phyloP scores from a whole-genome alignment of 768 basidiomycete species.

The Tricholoma hemisulphureum region DNA sequence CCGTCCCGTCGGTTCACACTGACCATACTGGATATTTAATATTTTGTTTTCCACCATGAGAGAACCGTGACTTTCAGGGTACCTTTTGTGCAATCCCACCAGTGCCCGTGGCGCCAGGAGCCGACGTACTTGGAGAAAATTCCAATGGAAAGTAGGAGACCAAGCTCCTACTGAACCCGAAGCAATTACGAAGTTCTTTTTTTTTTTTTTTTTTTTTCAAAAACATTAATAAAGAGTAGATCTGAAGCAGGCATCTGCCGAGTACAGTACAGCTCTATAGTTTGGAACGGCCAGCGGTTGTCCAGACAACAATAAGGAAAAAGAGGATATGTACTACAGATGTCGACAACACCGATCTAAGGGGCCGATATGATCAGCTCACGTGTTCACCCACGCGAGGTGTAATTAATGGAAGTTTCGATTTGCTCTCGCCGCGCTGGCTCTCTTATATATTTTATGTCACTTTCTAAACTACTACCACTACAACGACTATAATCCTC shows the following conservation, averaged over 20 bases:
- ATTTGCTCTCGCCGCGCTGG: conserved; percentile 18
- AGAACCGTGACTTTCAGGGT: background rate
- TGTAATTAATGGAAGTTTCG: conserved; percentile 22
- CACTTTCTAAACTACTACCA: conserved; percentile 15
- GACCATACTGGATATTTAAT: conserved; percentile 8
- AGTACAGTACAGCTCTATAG: too few relatives aligned
- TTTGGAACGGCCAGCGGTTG: conserved; percentile 1
- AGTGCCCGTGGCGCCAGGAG: conserved; percentile 4
- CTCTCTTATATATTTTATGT: conserved; percentile 24
- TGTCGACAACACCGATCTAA: conserved; percentile 11
- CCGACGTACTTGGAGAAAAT: conserved; percentile 20
- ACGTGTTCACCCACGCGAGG: conserved; percentile 19
- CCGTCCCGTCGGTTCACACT: conserved; percentile 12
- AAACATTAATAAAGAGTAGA: too few relatives aligned
- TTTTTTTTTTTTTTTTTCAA: too few relatives aligned
- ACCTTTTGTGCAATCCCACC: background rate
- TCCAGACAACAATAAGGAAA: conserved; percentile 8
- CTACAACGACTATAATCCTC: conserved; percentile 12
- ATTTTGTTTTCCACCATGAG: conserved; percentile 7
- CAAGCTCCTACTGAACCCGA: conserved; percentile 2
- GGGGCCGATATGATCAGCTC: conserved; percentile 19
- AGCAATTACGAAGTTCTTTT: too few relatives aligned
- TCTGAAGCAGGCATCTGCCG: too few relatives aligned
- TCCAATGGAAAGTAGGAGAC: conserved; percentile 13
- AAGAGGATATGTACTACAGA: conserved; percentile 7